Base-by-base conservation (phyloP, 1,284 basidiomycete species). In the Chalciporus sp. region DNA sequence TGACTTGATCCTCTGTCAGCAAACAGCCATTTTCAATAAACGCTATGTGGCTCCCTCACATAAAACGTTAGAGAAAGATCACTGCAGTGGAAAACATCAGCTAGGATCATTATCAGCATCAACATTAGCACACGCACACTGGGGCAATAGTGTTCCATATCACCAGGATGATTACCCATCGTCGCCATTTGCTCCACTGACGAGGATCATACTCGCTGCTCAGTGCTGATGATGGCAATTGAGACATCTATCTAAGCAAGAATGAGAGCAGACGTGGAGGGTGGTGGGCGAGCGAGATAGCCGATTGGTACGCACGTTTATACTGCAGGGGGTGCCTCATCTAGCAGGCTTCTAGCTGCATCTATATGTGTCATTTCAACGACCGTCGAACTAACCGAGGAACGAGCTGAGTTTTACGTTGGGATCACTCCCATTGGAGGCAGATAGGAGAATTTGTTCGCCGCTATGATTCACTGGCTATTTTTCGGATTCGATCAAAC, bases 131-230 rank as follows among this genome's bases (percentile, higher is more conserved):
- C 11, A 58, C 64, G 9, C 16, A 66, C 64, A 66, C 44, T 1
- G 57, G 66, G 28, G 64, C 64, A 19, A 66, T 60, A 37, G 67
- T 33, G 49, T 67, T 67, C 58, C 58, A 63, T 51, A 65, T 59
- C 1, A 65, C 56, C 33, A 63, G 52, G 20, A 61, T 56, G 37
- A 68, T 68, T 44, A 53, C 47, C 64, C 64, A 68, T 51, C 61
- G 59, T 48, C 58, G 57, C 57, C 57, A 52, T 28, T 61, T 66
- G 60, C 58, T 63, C 64, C 64, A 67, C 51, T 63, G 51, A 28
- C 56, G 56, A 29, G 64, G 66, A 56, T 68, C 64, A 52, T 63
- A 52, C 48, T 59, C 58, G 14, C 52, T 55, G 28, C 55, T 54
- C 43, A 58, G 46, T 16, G 53, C 33, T 23, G 45, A 66, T 49